Evolutionary conservation across 805 yeast genomes (phyloP), one percentile per base, ranked within the genome.

Genomic region (Candida gorgasii): DNA sequence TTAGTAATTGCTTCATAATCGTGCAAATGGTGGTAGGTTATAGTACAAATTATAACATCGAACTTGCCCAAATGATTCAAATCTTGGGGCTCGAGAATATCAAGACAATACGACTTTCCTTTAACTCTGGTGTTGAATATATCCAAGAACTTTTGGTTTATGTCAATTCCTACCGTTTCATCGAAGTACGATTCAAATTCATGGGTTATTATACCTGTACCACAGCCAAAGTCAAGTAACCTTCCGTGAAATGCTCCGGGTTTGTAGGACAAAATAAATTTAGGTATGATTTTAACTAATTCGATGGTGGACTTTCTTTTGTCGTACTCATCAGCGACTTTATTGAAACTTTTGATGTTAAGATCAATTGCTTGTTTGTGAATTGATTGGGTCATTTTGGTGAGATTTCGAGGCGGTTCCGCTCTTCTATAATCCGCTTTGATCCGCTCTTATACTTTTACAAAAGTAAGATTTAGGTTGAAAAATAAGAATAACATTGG

Each of bases 171-270:
- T 6, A 26, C 18, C 9, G 38, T 23, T 15, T 27, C 17, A 16
- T 29, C 36, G 12, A 41, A 28, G 42, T 61, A 61, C 3, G 67
- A 68, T 5, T 56, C 57, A 17, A 69, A 37, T n/a, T 53, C 54
- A 39, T 54, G 49, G 2, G 67, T 59, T 13, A 69, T 55, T 7
- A 66, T 42, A 0, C 75, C 76, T 1, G 73, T 61, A 3, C 76
- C 76, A 44, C 75, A 70, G 0, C 74, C 75, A 51, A 72, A 71
- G 47, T 72, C 76, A 35, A 72, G 39, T 5, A 65, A 20, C 14
- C 15, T 26, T 3, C 39, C 38, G 8, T 31, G 14, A 14, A 18
- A 26, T 5, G 16, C 5, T 2, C n/a, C 8, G 11, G 28, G 18
- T 17, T 36, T 6, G 12, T 16, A 42, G 7, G 7, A 3, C 16